Percentiles rank a stretch among this genome's conserved stretches.
Evolutionary conservation across 768 basidiomycete genomes (phyloP).

Genomic region (Pholiota molesta): DNA sequence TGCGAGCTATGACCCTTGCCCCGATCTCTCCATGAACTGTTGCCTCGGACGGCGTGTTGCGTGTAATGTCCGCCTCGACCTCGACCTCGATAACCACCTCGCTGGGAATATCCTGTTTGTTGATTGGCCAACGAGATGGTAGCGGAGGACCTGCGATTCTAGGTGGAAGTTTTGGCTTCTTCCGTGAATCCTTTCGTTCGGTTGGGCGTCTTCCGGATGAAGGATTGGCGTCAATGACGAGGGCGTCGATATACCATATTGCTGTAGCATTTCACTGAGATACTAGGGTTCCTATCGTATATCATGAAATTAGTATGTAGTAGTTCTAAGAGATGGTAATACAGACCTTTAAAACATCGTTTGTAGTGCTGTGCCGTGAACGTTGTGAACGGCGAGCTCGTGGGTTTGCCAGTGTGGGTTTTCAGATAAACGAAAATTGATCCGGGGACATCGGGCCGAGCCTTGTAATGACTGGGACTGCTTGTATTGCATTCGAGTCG

Average conservation of each 20-base stretch:
- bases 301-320: no score
- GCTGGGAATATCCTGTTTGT: not conserved
- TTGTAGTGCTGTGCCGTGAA: no score
- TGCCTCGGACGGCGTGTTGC: slow-evolving; percentile 10
- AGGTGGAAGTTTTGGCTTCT: slow-evolving; percentile 14
- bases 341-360: no score
- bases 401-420: no score
- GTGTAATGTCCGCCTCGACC: slow-evolving; percentile 7
- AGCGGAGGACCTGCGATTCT: slow-evolving; percentile 4
- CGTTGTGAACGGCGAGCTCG: no score
- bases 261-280: slow-evolving; percentile 1
- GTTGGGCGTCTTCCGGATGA: slow-evolving; percentile 22
- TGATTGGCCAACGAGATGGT: not conserved
- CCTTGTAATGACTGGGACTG: no score
- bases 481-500: no score
- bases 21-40: slow-evolving; percentile 12
- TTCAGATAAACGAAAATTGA: no score
- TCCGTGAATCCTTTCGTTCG: slow-evolving; percentile 17
- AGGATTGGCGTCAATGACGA: slow-evolving; percentile 12
- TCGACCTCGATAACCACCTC: slow-evolving; percentile 14
- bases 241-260: slow-evolving; percentile 18
- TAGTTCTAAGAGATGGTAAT: no score
- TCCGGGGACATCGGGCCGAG: no score
- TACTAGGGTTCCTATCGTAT: no score
- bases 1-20: not conserved